Evolutionary conservation across 176 grass and related monocot genomes (phyloP), one percentile per base, ranked within the genome.

Genomic region (Carex cristatella): DNA sequence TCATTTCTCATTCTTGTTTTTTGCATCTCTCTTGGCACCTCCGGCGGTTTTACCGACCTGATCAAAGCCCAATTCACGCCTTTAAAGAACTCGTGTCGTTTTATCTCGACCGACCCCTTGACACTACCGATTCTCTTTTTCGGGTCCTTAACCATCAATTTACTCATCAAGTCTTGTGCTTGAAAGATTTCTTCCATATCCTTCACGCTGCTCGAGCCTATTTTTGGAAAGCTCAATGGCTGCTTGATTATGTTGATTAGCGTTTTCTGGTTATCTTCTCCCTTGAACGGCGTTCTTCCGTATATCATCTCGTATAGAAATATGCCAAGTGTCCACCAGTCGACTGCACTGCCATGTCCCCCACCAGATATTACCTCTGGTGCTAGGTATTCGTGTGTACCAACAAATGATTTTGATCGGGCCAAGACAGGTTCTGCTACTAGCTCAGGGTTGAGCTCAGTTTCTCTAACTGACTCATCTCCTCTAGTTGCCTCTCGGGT

Each of bases 251-350:
- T 97, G 90, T 92, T 97, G 48, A 86, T 55, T 11, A 97, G 90
- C 1, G 94, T 97, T 88, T 90, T 89, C 86, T 92, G 84, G 60
- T 97, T 97, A 86, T 59, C 87, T 82, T 92, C 94, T 33, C 94
- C 92, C 74, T 92, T 97, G 84, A 97, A 97, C 49, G 92, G 94
- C 32, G 94, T 97, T 27, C 82, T 83, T 12, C 92, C 94, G 57
- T 97, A 90, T 7, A 97, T 18, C 94, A 97, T 94, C 87, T 97
- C 92, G 81, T 97, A 97, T 86, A 97, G 65, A 88, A 97, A 97
- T 85, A 97, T 90, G 0, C 94, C 92, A 9, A 97, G 90, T 0
- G 92, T 94, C 94, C 94, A 97, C 94, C 94, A 97, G 85, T 97
- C 94, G 40, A 97, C 94, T 1, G 94, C 94, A 83, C 94, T 91